phyloP scores from a whole-genome alignment of 2,329 filamentous ascomycete species.

The Fusarium gaditjirri region DNA sequence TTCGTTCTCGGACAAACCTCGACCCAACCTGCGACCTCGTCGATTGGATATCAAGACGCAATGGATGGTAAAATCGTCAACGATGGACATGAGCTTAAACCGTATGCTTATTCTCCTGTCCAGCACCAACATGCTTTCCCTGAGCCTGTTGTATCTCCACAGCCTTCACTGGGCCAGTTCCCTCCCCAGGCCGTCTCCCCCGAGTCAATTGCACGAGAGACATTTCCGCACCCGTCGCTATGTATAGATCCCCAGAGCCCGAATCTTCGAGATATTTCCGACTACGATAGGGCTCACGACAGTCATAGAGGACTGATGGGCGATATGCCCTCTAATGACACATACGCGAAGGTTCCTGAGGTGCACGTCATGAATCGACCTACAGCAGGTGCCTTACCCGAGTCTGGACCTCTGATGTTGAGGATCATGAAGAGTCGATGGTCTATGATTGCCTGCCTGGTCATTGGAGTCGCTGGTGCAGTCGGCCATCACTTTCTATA shows the following conservation, averaged over 20 bases:
- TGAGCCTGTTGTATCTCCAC: slow-evolving; percentile 2
- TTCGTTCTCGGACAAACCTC: neutral
- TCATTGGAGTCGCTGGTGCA: slow-evolving; percentile 5
- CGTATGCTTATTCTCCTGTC: neutral
- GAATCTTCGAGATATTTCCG: slow-evolving; percentile 5
- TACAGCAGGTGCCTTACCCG: neutral
- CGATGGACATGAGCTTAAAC: neutral
- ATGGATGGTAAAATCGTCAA: slow-evolving; percentile 10
- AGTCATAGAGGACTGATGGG: slow-evolving; percentile 7
- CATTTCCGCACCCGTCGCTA: neutral
- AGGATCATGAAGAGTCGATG: slow-evolving; percentile 21
- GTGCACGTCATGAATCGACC: neutral
- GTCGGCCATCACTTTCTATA: slow-evolving; percentile 20
- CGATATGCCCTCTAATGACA: neutral
- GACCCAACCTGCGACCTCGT: neutral
- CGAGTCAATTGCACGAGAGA: neutral
- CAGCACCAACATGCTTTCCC: slow-evolving; percentile 1
- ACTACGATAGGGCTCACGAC: slow-evolving; percentile 14
- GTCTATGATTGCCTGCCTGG: slow-evolving; percentile 27
- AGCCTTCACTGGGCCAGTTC: neutral
- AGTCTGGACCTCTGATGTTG: neutral
- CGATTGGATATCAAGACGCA: neutral
- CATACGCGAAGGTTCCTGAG: neutral
- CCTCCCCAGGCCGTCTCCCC: slow-evolving; percentile 5
- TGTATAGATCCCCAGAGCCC: slow-evolving; percentile 28